phyloP scores from a whole-genome alignment of 139 green algal species.

The Ettlia oleoabundans region DNA sequence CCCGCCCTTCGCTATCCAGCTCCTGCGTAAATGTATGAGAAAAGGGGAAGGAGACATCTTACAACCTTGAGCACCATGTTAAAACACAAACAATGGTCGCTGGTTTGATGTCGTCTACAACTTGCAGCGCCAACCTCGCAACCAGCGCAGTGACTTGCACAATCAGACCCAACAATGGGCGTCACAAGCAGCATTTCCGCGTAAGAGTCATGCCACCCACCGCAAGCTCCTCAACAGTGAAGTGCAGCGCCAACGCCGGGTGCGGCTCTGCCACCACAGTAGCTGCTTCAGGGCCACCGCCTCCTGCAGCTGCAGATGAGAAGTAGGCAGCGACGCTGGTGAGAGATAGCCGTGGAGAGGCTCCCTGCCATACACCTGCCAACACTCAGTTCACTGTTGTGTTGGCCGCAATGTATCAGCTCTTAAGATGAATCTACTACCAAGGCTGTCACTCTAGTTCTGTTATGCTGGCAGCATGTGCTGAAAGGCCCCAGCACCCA shows the following conservation, averaged over 20 bases:
- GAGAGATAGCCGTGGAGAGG: too few relatives aligned
- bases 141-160: neutral
- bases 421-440: too few relatives aligned
- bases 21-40: neutral
- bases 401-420: too few relatives aligned
- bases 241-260: neutral
- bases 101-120: neutral
- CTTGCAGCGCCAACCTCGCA: neutral
- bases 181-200: neutral
- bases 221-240: conserved; percentile 17
- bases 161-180: neutral
- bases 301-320: too few relatives aligned
- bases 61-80: neutral
- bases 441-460: too few relatives aligned
- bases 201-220: neutral
- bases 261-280: neutral
- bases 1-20: conserved; percentile 65
- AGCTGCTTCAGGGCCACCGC: neutral
- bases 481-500: neutral
- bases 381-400: too few relatives aligned
- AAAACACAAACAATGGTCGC: neutral
- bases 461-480: neutral
- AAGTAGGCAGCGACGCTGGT: too few relatives aligned
- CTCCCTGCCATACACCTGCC: too few relatives aligned
- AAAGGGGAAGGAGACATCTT: neutral